phyloP scores from a whole-genome alignment of 345 rosid species.

The Stellera chamaejasme region DNA sequence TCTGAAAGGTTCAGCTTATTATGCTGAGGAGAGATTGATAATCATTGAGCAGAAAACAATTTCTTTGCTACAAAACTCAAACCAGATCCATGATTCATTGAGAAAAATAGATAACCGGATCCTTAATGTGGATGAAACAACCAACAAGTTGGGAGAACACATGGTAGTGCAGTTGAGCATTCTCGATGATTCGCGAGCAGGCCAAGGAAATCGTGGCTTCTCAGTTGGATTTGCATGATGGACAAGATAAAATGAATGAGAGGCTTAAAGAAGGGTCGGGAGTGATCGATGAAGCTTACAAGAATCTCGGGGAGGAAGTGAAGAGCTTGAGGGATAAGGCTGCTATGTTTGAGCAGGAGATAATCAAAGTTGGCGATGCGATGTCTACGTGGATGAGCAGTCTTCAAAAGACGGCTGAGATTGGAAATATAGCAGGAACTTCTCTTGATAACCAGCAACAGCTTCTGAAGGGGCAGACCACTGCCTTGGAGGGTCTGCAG shows the following conservation, averaged over 20 bases:
- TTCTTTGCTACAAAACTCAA: constrained; percentile 36
- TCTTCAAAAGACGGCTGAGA: constrained; percentile 54
- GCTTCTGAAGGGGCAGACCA: too few species aligned
- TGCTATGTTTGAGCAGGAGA: too few species aligned
- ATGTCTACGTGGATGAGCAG: too few species aligned
- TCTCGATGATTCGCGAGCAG: constrained; percentile 41
- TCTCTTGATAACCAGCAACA: too few species aligned
- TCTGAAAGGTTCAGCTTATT: constrained; percentile 44
- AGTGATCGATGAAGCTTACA: constrained; percentile 39
- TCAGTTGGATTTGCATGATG: constrained; percentile 42
- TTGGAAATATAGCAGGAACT: too few species aligned
- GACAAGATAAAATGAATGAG: constrained; percentile 52
- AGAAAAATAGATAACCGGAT: constrained; percentile 39
- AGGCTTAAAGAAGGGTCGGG: constrained; percentile 52
- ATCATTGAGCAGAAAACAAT: constrained; percentile 38
- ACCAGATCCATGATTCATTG: constrained; percentile 44
- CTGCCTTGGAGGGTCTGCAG: too few species aligned
- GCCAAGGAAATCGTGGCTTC: constrained; percentile 49
- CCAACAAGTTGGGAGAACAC: constrained; percentile 33
- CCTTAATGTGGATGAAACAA: constrained; percentile 41
- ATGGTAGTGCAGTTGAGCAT: constrained; percentile 39
- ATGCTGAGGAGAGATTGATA: constrained; percentile 46
- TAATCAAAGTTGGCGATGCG: too few species aligned
- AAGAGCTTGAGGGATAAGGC: constrained; percentile 45
- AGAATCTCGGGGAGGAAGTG: constrained; percentile 39